These are phyloP conservation scores for Penicillium mononematosum DNA, from an alignment of 495 filamentous ascomycete species.

Conservation along the genomic window DNA sequence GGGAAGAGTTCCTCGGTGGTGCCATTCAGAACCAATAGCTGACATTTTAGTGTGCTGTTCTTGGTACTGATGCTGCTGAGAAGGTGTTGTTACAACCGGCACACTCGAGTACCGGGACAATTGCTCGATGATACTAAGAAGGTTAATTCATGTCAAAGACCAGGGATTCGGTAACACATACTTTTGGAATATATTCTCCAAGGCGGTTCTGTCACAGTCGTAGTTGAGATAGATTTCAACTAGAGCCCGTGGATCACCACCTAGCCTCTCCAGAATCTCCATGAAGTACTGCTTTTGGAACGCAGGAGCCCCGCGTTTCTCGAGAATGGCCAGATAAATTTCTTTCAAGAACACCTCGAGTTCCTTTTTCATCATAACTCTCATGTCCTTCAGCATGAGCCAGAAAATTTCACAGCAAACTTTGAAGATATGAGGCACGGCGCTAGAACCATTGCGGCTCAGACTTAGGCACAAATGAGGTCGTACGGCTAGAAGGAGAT, in stretches of 20 bases:
- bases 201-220: slow-evolving; percentile 86
- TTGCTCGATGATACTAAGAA: slow-evolving; percentile 77
- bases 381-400: slow-evolving; percentile 91
- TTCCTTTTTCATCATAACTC: slow-evolving; percentile 96
- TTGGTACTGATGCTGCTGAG: slow-evolving; percentile 81
- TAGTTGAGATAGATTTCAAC: slow-evolving; percentile 99
- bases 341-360: slow-evolving; percentile 98
- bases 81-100: slow-evolving; percentile 66
- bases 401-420: slow-evolving; percentile 97
- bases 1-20: slow-evolving; percentile 75
- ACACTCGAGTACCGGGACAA: slow-evolving; percentile 77
- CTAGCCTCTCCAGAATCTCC: slow-evolving; percentile 77
- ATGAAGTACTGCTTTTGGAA: slow-evolving; percentile 93
- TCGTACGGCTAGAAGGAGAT: slow-evolving; percentile 92
- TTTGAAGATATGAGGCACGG: slow-evolving; percentile 87
- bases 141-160: slow-evolving; percentile 18
- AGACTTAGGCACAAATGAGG: slow-evolving; percentile 93
- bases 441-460: slow-evolving; percentile 91
- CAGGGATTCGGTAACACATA: slow-evolving; percentile 19
- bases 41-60: slow-evolving; percentile 67
- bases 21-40: slow-evolving; percentile 68
- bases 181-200: slow-evolving; percentile 96
- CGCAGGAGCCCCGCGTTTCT: slow-evolving; percentile 77
- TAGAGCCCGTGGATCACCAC: slow-evolving; percentile 78
- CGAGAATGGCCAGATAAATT: slow-evolving; percentile 91